Evolutionary conservation across 768 basidiomycete species (phyloP).

Genomic region (Lanmaoa rubissima): DNA sequence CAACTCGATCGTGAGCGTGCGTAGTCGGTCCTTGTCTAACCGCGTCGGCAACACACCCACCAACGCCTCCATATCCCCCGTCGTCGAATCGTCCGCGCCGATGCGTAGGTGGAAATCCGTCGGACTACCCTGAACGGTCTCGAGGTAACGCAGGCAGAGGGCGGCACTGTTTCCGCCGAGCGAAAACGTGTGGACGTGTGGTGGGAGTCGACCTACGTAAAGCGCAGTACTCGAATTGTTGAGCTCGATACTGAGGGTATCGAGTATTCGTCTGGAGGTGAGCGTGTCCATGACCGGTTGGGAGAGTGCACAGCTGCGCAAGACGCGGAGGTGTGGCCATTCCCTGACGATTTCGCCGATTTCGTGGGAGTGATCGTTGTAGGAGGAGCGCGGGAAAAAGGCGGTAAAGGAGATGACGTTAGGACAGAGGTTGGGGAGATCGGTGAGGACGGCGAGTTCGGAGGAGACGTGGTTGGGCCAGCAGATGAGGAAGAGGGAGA

Average conservation of each 20-base stretch:
- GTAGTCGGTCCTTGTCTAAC: slow-evolving; percentile 12
- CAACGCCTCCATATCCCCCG: slow-evolving; percentile 14
- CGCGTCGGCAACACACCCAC: slow-evolving; percentile 9
- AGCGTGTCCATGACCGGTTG: slow-evolving; percentile 23
- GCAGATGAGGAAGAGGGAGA: slow-evolving; percentile 24
- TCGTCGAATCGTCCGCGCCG: slow-evolving; percentile 27
- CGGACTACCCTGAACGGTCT: slow-evolving; percentile 18
- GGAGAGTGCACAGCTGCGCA: slow-evolving; percentile 21
- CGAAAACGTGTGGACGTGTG: slow-evolving; percentile 19
- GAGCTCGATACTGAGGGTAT: slow-evolving; percentile 27
- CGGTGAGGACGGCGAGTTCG: slow-evolving; percentile 20
- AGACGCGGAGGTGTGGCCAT: slow-evolving; percentile 18
- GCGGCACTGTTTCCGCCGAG: slow-evolving; percentile 24
- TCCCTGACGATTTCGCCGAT: slow-evolving; percentile 23
- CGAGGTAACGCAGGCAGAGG: slow-evolving; percentile 22
- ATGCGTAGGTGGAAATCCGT: slow-evolving; percentile 19
- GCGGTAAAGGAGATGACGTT: slow-evolving; percentile 28
- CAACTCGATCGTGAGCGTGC: slow-evolving; percentile 19
- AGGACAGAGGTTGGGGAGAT: slow-evolving; percentile 22
- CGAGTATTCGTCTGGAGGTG: slow-evolving; percentile 7
- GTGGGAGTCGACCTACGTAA: slow-evolving; percentile 21
- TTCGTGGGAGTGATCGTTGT: slow-evolving; percentile 26
- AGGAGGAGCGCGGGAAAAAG: slow-evolving; percentile 26
- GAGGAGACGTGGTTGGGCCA: slow-evolving; percentile 25
- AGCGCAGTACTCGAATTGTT: slow-evolving; percentile 22